Evolutionary conservation across 768 basidiomycete species (phyloP).

Genomic region (Calocybe gangraenosa): DNA sequence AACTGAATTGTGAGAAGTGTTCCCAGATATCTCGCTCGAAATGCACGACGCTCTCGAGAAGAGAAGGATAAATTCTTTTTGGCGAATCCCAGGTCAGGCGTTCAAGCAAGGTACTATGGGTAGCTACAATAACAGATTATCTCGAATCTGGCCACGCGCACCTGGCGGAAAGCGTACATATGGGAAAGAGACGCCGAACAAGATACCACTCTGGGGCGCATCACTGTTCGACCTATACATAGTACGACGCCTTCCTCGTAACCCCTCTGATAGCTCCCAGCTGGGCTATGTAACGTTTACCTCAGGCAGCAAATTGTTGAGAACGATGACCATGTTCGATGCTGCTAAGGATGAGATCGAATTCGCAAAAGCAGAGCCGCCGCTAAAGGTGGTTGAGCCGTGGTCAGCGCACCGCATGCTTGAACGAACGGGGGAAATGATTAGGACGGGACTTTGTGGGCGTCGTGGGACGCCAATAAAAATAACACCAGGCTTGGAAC

Average conservation of each 20-base stretch:
- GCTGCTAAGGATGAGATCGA: conserved; percentile 28
- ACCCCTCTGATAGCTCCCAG: background rate
- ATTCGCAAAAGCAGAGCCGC: conserved; percentile 30
- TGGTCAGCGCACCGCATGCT: conserved; percentile 9
- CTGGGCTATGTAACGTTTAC: conserved; percentile 15
- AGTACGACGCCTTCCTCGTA: conserved; percentile 20
- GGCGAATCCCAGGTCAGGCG: background rate
- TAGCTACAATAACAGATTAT: conserved; percentile 6
- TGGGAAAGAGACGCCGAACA: conserved; percentile 30
- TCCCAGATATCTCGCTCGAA: too few relatives aligned
- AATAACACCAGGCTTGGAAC: too few relatives aligned
- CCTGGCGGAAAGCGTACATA: conserved; percentile 5
- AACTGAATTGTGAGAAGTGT: too few relatives aligned
- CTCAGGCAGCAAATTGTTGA: conserved; percentile 32
- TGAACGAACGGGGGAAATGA: conserved; percentile 2
- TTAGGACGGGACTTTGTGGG: conserved; percentile 3
- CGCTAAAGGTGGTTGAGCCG: conserved; percentile 26
- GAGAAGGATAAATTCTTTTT: background rate
- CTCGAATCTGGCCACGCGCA: conserved; percentile 14
- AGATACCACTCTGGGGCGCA: conserved; percentile 35
- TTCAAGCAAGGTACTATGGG: too few relatives aligned
- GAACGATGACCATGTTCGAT: conserved; percentile 28
- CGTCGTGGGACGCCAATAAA: conserved; percentile 4
- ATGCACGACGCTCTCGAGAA: too few relatives aligned
- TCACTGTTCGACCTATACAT: conserved; percentile 38